A percentile compares a stretch with the other conserved stretches of the same genome.
These are phyloP conservation scores for Spatholobus suberectus DNA, from an alignment of 306 rosid genomes.

Conservation along the genomic window DNA sequence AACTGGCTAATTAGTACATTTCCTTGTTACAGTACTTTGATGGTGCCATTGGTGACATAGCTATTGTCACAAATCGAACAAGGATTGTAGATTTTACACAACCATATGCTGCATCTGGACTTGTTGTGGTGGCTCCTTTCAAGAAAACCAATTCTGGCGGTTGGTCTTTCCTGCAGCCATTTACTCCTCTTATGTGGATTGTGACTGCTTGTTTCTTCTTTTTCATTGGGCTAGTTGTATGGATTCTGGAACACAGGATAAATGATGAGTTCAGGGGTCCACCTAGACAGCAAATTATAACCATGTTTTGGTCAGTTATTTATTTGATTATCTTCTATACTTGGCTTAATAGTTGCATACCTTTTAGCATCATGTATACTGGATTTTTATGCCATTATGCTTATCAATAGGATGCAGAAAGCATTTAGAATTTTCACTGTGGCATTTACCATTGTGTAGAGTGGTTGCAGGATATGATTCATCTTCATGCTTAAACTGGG, in stretches of 20 bases:
- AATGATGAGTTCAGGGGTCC: conserved; percentile 96
- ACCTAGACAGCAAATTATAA: conserved; percentile 76
- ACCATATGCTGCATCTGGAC: conserved; percentile 92
- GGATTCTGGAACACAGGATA: conserved; percentile 91
- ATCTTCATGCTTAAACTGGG: conserved; percentile 8
- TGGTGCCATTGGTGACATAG: conserved; percentile 88
- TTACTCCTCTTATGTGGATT: conserved; percentile 79
- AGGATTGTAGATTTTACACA: conserved; percentile 89
- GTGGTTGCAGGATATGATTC: conserved; percentile 33
- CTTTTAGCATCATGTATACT: conserved; percentile 14
- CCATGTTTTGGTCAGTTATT: conserved; percentile 90
- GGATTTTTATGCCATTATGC: conserved; percentile 35
- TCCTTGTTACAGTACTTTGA: conserved; percentile 62
- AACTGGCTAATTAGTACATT: conserved; percentile 36
- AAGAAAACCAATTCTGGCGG: conserved; percentile 77
- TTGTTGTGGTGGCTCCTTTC: conserved; percentile 86
- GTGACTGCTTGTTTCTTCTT: conserved; percentile 78
- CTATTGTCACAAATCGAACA: conserved; percentile 89
- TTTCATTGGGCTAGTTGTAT: conserved; percentile 80
- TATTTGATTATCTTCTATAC: conserved; percentile 2
- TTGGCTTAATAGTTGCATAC: conserved; percentile 18
- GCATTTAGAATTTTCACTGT: conserved; percentile 34
- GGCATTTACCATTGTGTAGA: neutral
- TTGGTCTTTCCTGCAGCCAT: conserved; percentile 94
- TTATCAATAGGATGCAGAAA: conserved; percentile 25